Evolutionary conservation across 805 yeast genomes (phyloP).

Genomic region (Priceomyces castillae): DNA sequence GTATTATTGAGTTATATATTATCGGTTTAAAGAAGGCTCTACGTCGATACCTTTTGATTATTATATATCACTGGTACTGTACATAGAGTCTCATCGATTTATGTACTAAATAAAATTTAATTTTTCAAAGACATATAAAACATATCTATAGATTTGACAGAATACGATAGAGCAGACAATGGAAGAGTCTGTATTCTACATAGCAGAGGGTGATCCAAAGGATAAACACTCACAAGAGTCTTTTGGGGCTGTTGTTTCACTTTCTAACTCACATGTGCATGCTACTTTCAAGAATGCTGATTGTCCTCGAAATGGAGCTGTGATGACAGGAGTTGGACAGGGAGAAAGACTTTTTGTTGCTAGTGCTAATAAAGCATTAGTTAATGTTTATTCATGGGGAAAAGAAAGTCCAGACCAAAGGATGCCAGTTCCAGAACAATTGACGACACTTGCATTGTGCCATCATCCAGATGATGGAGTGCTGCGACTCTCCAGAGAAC

Average conservation of each 20-base stretch:
- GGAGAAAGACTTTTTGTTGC: constrained; percentile 62
- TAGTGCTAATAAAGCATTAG: constrained; percentile 66
- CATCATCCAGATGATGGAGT: constrained; percentile 21
- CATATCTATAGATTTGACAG: background rate
- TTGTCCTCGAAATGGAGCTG: constrained; percentile 45
- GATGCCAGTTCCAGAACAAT: constrained; percentile 79
- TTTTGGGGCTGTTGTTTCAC: constrained; percentile 40
- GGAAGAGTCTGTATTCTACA: constrained; percentile 52
- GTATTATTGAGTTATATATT: background rate
- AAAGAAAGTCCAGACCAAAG: constrained; percentile 74
- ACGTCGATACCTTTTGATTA: background rate
- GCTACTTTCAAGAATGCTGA: constrained; percentile 54
- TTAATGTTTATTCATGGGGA: constrained; percentile 70
- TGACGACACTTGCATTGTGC: constrained; percentile 54
- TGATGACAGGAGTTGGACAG: constrained; percentile 42
- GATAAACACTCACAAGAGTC: constrained; percentile 46
- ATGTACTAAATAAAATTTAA: background rate
- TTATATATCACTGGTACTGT: constrained; percentile 1
- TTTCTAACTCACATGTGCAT: constrained; percentile 47
- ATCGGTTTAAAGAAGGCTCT: background rate
- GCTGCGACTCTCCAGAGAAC: constrained; percentile 11
- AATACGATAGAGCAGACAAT: constrained; percentile 18
- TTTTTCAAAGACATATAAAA: background rate
- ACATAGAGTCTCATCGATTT: constrained; percentile 8
- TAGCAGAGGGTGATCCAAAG: constrained; percentile 41